Conservation (phyloP, 1,284 basidiomycete genomes). For the Thecaphora thlaspeos region DNA sequence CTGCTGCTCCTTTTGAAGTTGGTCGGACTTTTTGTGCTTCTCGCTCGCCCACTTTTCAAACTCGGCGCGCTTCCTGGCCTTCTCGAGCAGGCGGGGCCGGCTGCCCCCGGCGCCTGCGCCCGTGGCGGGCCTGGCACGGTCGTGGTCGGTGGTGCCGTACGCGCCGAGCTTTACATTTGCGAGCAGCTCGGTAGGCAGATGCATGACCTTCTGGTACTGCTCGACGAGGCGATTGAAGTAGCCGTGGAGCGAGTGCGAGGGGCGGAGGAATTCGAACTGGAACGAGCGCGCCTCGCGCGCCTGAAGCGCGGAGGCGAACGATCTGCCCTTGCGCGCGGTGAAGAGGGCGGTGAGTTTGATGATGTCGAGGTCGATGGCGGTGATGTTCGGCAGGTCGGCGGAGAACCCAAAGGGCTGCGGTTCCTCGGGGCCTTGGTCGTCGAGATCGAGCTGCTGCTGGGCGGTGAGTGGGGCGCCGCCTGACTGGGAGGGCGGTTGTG, state of each 20-base stretch:
- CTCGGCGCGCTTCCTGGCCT: conserved; percentile 73
- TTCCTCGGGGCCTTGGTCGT: conserved; percentile 63
- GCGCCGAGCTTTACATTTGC: conserved; percentile 64
- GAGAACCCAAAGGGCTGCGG: conserved; percentile 82
- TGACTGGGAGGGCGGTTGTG: conserved; percentile 6
- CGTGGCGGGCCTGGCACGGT: not conserved
- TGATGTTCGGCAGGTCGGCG: conserved; percentile 84
- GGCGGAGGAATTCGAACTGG: conserved; percentile 96
- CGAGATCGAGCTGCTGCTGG: conserved; percentile 5
- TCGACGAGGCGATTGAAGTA: conserved; percentile 97
- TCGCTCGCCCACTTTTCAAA: conserved; percentile 84
- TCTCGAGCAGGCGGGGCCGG: conserved; percentile 74
- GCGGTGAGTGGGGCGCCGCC: not conserved
- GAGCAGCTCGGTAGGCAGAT: conserved; percentile 75
- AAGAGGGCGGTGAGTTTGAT: conserved; percentile 82
- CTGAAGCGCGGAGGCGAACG: conserved; percentile 81
- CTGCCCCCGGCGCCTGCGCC: conserved; percentile 41
- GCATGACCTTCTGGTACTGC: conserved; percentile 87
- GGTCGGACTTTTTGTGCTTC: conserved; percentile 78
- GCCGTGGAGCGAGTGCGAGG: conserved; percentile 89
- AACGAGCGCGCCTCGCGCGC: conserved; percentile 89
- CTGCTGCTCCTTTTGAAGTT: conserved; percentile 70
- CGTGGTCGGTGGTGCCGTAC: conserved; percentile 15
- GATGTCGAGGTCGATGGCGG: conserved; percentile 73
- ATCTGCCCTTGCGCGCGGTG: conserved; percentile 84